A percentile compares a stretch with the other conserved stretches of the same genome.
phyloP scores from a whole-genome alignment of 352 stramenopile genomes.

The Phytophthora megakarya region DNA sequence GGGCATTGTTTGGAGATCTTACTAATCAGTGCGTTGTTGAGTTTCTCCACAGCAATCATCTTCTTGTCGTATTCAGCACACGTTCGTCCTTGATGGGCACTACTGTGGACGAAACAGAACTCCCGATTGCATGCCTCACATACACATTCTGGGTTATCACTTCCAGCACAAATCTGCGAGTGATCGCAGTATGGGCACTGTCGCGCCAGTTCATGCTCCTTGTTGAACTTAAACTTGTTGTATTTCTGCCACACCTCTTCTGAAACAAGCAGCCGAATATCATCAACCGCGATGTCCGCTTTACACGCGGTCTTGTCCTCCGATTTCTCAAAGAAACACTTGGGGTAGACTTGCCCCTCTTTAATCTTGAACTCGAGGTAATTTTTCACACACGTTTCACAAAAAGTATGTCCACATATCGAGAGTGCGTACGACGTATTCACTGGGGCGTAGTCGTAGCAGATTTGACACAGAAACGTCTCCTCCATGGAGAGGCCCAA shows the following conservation, averaged over 20 bases:
- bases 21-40: conserved; percentile 80
- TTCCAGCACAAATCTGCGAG: conserved; percentile 55
- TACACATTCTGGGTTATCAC: conserved; percentile 46
- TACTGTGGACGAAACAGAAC: conserved; percentile 91
- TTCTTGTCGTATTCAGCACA: conserved; percentile 83
- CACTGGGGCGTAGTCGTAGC: conserved; percentile 62
- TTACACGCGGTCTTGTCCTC: conserved; percentile 44
- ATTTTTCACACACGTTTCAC: conserved; percentile 54
- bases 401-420: conserved; percentile 66
- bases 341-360: conserved; percentile 72
- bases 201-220: conserved; percentile 62
- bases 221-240: conserved; percentile 86
- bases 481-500: conserved; percentile 69
- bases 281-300: conserved; percentile 42
- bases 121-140: conserved; percentile 50
- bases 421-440: conserved; percentile 42
- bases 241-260: conserved; percentile 74
- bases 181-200: conserved; percentile 67
- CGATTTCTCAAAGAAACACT: conserved; percentile 64
- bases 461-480: conserved; percentile 81
- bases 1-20: conserved; percentile 88
- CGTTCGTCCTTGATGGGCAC: conserved; percentile 65
- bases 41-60: conserved; percentile 81
- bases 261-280: conserved; percentile 57
- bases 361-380: conserved; percentile 79